Conservation (phyloP, 2,329 filamentous ascomycete genomes). For the Penicillium paneum region DNA sequence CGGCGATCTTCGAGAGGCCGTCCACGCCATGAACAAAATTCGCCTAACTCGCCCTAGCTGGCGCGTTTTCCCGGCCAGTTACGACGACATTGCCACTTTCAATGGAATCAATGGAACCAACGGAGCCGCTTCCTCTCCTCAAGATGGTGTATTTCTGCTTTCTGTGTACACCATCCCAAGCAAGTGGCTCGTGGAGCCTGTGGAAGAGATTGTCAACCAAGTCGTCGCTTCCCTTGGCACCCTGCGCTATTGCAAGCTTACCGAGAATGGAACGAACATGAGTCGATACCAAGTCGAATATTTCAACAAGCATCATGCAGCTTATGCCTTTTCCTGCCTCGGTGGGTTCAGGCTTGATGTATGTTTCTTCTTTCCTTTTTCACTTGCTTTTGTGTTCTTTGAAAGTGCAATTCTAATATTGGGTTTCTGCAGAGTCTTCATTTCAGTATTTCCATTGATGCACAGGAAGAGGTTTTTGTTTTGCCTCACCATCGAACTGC, state of each 20-base stretch:
- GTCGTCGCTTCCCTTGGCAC: not conserved
- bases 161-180: not conserved
- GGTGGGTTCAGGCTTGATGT: not conserved
- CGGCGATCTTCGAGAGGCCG: not conserved
- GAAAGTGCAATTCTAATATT: not conserved
- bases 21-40: not conserved
- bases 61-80: not conserved
- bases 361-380: not conserved
- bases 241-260: not conserved
- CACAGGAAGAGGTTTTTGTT: not conserved
- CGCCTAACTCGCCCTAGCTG: not conserved
- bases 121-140: not conserved
- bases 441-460: not conserved
- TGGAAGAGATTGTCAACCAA: not conserved
- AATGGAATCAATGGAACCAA: not conserved
- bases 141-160: not conserved
- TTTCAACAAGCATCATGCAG: not conserved
- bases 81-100: not conserved
- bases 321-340: constrained; percentile 1
- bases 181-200: not conserved
- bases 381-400: not conserved
- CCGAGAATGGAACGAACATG: not conserved
- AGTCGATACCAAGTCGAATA: not conserved
- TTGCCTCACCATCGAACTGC: not conserved
- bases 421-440: not conserved